Conservation (phyloP, 768 basidiomycete genomes). For the Agaricus sinodeliciosus region DNA sequence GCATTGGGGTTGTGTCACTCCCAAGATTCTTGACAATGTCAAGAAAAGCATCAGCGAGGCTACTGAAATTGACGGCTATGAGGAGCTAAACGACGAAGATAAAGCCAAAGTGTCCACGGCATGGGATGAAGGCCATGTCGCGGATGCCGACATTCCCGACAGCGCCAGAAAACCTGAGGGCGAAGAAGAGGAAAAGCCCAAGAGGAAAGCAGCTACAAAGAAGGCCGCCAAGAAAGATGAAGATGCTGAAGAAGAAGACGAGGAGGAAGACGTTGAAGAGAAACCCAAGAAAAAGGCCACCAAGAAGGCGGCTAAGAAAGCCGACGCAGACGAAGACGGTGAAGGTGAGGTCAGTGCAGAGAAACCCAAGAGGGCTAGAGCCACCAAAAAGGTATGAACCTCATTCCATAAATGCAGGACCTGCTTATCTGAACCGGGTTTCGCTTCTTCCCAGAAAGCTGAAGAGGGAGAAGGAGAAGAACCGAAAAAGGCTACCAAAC, state of each 20-base stretch:
- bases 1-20: constrained; percentile 86
- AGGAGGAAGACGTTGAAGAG: constrained; percentile 41
- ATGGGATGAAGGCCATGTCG: constrained; percentile 72
- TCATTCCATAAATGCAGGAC: neutral
- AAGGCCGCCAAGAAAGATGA: constrained; percentile 24
- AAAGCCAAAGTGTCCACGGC: constrained; percentile 66
- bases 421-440: neutral
- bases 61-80: constrained; percentile 80
- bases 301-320: constrained; percentile 24
- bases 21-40: constrained; percentile 63
- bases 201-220: constrained; percentile 28
- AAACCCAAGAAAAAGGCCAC: constrained; percentile 23
- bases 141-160: constrained; percentile 77
- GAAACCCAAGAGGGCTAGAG: constrained; percentile 43
- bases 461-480: constrained; percentile 16
- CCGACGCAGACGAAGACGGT: constrained; percentile 17
- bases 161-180: constrained; percentile 55
- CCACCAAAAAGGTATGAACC: constrained; percentile 23
- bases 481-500: constrained; percentile 27
- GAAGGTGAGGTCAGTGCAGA: constrained; percentile 31
- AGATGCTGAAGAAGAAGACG: constrained; percentile 16
- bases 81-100: constrained; percentile 63
- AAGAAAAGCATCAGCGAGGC: constrained; percentile 52
- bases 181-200: constrained; percentile 44
- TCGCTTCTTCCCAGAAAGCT: constrained; percentile 11